Percentiles rank a stretch among this genome's conserved stretches.
phyloP scores from a whole-genome alignment of 2,329 filamentous ascomycete species.

The Diaporthe amygdali region DNA sequence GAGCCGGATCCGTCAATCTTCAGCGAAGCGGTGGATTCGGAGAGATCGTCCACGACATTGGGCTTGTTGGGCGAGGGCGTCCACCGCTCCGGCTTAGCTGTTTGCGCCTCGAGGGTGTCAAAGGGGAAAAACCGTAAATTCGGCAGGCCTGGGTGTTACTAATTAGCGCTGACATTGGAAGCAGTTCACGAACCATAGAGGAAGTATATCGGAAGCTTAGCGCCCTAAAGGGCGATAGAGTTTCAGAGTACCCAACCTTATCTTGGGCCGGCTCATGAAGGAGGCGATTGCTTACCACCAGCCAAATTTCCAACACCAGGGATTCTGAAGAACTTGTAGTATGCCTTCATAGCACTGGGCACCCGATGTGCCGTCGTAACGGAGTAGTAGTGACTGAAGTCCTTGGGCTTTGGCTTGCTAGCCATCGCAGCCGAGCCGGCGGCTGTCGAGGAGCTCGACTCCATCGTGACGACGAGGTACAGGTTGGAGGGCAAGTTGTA shows the following conservation, averaged over 20 bases:
- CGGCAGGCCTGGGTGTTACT: slow-evolving; percentile 71
- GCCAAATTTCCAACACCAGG: slow-evolving; percentile 67
- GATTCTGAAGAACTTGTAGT: slow-evolving; percentile 83
- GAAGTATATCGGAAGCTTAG: background rate
- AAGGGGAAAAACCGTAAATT: slow-evolving; percentile 85
- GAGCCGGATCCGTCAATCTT: slow-evolving; percentile 30
- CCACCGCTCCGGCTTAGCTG: slow-evolving; percentile 77
- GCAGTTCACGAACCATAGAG: no score
- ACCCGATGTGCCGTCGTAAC: slow-evolving; percentile 68
- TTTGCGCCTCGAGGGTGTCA: slow-evolving; percentile 85
- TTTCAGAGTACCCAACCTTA: background rate
- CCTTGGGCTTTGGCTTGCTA: slow-evolving; percentile 59
- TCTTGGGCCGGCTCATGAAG: no score
- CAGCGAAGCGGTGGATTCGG: slow-evolving; percentile 26
- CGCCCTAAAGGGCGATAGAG: background rate
- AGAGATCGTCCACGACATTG: slow-evolving; percentile 29
- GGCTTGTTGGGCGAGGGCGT: slow-evolving; percentile 70
- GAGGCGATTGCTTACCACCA: slow-evolving; percentile 53
- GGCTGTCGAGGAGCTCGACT: slow-evolving; percentile 12
- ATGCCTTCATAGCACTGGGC: slow-evolving; percentile 74
- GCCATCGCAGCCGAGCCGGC: slow-evolving; percentile 26
- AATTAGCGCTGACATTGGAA: background rate
- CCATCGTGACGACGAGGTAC: slow-evolving; percentile 8
- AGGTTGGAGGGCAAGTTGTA: background rate
- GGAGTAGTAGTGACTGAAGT: slow-evolving; percentile 82